Base-by-base conservation (phyloP, 495 filamentous ascomycete genomes). In the Lentithecium fluviatile region DNA sequence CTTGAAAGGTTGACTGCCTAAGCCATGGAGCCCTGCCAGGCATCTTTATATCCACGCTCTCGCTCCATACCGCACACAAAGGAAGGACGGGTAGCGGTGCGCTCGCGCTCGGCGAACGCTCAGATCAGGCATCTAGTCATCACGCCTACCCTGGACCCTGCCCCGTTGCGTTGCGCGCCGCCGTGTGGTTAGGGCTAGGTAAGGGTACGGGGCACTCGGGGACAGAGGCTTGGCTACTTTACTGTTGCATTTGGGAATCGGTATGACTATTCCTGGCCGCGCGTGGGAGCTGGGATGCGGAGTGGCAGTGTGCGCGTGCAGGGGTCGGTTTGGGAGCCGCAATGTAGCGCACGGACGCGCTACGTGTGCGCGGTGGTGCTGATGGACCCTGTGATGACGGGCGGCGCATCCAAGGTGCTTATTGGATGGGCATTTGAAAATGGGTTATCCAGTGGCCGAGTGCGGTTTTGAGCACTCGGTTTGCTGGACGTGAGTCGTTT, bases 71-170 rank as follows among this genome's bases (percentile, higher is more conserved):
- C 40, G 13, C 29, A 45, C 13, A 49, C 53, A 62, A n/a, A 5
- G 29, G 15, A n/a, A 5, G 29, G 15, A 49, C 38, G 12, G 45
- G 45, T 15, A 20, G 13, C 23, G 45, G 20, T 21, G 2, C 21
- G 12, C 17, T n/a, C 53, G 48, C 45, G 20, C 37, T 21, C 19
- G 48, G 32, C 36, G 48, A 62, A 32, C 29, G 59, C 59, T 45
- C 55, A 49, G 26, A 13, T 54, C 19, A 61, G 58, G 58, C 58
- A 61, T 61, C 58, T 61, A 54, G 58, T 61, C 58, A 61, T 60
- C 46, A 13, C 12, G 21, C 13, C 49, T 23, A 7, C 24, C 19
- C 46, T 43, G 29, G 46, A 47, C 42, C 38, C 53, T 56, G 51
- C 15, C 10, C 50, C 6, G 6, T 21, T 25, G 8, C 29, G 15